phyloP scores from a whole-genome alignment of 192 early-diverging fungal species.

The Geranomyces michiganensis region DNA sequence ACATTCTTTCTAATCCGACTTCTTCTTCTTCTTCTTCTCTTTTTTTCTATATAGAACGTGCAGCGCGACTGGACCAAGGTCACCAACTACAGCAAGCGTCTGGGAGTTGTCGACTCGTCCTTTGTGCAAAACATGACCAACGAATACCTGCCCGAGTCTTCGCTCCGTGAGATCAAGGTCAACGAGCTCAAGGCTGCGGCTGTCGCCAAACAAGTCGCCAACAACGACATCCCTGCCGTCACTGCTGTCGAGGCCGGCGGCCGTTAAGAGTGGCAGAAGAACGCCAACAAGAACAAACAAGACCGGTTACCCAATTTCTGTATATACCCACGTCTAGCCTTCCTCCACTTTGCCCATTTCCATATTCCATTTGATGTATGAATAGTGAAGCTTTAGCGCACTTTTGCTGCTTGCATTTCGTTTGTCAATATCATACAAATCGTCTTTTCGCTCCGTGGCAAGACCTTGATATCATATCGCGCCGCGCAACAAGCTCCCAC shows the following conservation, averaged over 20 bases:
- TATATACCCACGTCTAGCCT: too few species aligned
- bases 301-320: too few species aligned
- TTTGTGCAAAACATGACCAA: conserved; percentile 68
- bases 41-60: conserved; percentile 50
- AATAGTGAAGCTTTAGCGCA: too few species aligned
- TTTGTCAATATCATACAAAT: too few species aligned
- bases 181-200: neutral
- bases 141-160: conserved; percentile 47
- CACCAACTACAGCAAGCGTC: conserved; percentile 60
- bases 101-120: conserved; percentile 55
- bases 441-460: too few species aligned
- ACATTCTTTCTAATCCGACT: neutral
- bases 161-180: neutral
- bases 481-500: too few species aligned
- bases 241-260: neutral
- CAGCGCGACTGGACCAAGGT: conserved; percentile 70
- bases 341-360: too few species aligned
- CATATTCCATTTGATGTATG: too few species aligned
- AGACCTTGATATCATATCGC: too few species aligned
- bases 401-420: too few species aligned
- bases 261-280: neutral
- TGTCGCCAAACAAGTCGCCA: neutral
- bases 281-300: too few species aligned
- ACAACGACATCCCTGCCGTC: neutral
- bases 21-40: neutral